These are phyloP conservation scores for Eremothecium coryli DNA, from an alignment of 1,139 yeast species.

Conservation along the genomic window DNA sequence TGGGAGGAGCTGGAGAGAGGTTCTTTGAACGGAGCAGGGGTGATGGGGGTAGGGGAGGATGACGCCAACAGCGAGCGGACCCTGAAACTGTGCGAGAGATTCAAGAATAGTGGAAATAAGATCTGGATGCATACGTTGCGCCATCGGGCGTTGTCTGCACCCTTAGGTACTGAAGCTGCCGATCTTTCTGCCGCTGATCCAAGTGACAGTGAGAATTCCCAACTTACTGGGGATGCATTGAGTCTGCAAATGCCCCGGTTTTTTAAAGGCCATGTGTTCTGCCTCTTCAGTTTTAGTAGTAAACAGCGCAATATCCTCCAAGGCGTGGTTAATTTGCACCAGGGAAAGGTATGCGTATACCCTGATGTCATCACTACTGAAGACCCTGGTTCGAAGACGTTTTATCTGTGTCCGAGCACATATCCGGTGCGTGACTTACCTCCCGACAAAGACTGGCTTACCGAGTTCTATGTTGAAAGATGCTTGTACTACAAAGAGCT, in stretches of 20 bases:
- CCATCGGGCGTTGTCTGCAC: not conserved
- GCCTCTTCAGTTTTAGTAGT: slow-evolving; percentile 12
- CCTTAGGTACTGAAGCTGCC: not conserved
- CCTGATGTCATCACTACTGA: not conserved
- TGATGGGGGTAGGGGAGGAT: slow-evolving; percentile 3
- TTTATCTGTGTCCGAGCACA: slow-evolving; percentile 8
- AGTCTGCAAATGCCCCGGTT: not conserved
- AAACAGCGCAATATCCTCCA: slow-evolving; percentile 17
- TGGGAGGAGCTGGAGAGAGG: slow-evolving; percentile 36
- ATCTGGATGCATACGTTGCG: slow-evolving; percentile 1
- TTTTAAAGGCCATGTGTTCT: slow-evolving; percentile 5
- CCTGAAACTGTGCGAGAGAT: not conserved
- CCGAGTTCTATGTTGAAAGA: slow-evolving; percentile 86
- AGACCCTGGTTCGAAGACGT: slow-evolving; percentile 1
- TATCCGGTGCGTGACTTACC: slow-evolving; percentile 3
- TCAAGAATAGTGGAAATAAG: slow-evolving; percentile 1
- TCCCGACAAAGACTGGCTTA: slow-evolving; percentile 29
- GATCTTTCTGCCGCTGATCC: not conserved
- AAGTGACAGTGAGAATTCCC: not conserved
- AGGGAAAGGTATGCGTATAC: slow-evolving; percentile 13
- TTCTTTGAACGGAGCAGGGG: slow-evolving; percentile 15
- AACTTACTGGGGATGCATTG: not conserved
- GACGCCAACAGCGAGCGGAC: not conserved
- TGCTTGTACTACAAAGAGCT: slow-evolving; percentile 53
- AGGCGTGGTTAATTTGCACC: slow-evolving; percentile 22